Evolutionary conservation across 495 filamentous ascomycete species (phyloP), one percentile per base, ranked within the genome.

Genomic region (Penicillium angulare): DNA sequence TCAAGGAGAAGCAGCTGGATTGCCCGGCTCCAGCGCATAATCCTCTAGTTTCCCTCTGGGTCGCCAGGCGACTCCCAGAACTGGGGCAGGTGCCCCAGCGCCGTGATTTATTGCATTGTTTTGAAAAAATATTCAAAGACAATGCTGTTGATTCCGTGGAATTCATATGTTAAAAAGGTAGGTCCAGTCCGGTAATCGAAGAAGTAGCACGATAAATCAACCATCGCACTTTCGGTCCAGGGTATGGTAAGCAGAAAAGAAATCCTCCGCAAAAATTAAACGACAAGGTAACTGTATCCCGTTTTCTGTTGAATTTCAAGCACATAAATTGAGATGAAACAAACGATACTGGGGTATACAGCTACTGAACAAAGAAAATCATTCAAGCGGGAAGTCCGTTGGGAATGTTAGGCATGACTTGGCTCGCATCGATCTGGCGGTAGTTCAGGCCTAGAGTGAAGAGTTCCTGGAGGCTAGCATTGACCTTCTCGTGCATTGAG

Each of bases 381-480:
- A 57, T 64, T 74, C 64, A 74, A 26, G 67, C 68, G 45, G 68
- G 58, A 12, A 71, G 44, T 52, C 69, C 66, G 45, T 67, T 66
- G 16, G 66, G 43, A 24, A 71, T 60, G 35, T 69, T 61, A 39
- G 67, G 61, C 47, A 65, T 64, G 41, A 70, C 69, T 34, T 75
- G 69, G 64, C 73, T 73, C 50, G 73, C 72, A 53, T 75, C 72
- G 33, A 74, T 64, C 32, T 73, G 72, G 33, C 73, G 73, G 62
- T 69, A 75, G 61, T 65, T 73, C 53, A 77, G 42, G 12, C 73
- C 71, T 9, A 77, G 57, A 15, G 73, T 75, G 50, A 71, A 73
- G 20, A 77, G 57, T 44, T 77, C 73, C 61, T 77, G 72, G 43
- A 77, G 67, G 55, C 72, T 69, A 46, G 73, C 72, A 55, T 77